Conservation (phyloP, 129 eudicot genomes). For the Lactuca saligna region DNA sequence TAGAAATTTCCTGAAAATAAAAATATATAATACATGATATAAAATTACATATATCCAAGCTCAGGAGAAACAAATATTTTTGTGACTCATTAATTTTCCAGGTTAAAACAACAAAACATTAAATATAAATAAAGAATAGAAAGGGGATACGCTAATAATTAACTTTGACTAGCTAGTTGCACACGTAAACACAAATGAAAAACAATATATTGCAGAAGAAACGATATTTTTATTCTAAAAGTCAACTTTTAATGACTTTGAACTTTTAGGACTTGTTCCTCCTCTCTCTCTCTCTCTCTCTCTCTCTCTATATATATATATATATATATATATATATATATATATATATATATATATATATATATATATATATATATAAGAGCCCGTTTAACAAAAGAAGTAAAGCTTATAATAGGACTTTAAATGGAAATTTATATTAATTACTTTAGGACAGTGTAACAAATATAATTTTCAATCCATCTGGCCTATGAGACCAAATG, state of each 20-base stretch:
- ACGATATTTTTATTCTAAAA: constrained; percentile 27
- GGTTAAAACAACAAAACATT: background rate
- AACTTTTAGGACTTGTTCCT: background rate
- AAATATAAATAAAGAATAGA: constrained; percentile 11
- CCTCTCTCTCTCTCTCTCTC: constrained; percentile 6
- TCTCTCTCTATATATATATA: background rate
- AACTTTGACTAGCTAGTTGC: constrained; percentile 6
- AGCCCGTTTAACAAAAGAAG: too few species aligned
- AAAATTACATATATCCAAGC: constrained; percentile 9
- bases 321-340: too few species aligned
- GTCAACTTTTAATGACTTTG: constrained; percentile 34
- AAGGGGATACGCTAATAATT: constrained; percentile 10
- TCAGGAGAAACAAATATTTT: constrained; percentile 4
- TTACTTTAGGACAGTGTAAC: constrained; percentile 5
- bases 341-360: too few species aligned
- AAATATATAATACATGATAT: background rate
- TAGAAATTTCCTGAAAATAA: constrained; percentile 13
- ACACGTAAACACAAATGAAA: constrained; percentile 29
- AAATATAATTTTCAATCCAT: constrained; percentile 19
- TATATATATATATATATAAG: too few species aligned
- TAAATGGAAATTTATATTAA: background rate
- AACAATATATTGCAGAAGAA: constrained; percentile 15
- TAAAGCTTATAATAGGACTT: too few species aligned
- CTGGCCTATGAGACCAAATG: constrained; percentile 19
- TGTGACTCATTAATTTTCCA: background rate